Conservation (phyloP, 2,329 filamentous ascomycete genomes). For the Pseudogymnoascus sp. region DNA sequence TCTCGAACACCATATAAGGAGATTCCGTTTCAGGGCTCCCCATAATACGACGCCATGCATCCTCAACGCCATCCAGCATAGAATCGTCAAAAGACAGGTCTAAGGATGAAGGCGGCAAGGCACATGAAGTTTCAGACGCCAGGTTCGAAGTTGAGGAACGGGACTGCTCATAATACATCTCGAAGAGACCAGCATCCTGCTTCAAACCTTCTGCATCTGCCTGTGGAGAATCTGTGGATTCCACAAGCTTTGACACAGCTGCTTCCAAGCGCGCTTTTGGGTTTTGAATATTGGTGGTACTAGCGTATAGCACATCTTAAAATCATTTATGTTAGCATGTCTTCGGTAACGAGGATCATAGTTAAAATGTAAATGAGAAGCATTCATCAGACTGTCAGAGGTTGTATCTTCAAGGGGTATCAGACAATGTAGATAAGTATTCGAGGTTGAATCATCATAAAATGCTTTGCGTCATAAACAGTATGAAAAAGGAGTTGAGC, state of each 20-base stretch:
- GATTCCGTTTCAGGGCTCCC: conserved; percentile 41
- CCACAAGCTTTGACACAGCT: conserved; percentile 37
- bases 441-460: conserved; percentile 77
- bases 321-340: conserved; percentile 19
- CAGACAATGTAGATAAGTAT: conserved; percentile 99
- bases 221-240: not conserved
- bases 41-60: conserved; percentile 54
- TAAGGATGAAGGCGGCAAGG: conserved; percentile 48
- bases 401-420: conserved; percentile 73
- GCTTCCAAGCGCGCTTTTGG: conserved; percentile 21
- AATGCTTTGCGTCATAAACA: conserved; percentile 28
- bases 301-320: conserved; percentile 29
- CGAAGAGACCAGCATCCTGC: conserved; percentile 35
- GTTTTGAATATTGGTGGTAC: conserved; percentile 16
- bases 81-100: conserved; percentile 69
- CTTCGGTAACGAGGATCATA: conserved; percentile 7
- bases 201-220: conserved; percentile 21
- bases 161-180: conserved; percentile 48
- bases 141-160: conserved; percentile 22
- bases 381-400: conserved; percentile 83
- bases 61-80: conserved; percentile 56
- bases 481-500: conserved; percentile 34
- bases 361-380: conserved; percentile 18
- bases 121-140: conserved; percentile 38
- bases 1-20: conserved; percentile 69